Base-by-base conservation (phyloP, 2,329 filamentous ascomycete species). In the Aaosphaeria arxii region DNA sequence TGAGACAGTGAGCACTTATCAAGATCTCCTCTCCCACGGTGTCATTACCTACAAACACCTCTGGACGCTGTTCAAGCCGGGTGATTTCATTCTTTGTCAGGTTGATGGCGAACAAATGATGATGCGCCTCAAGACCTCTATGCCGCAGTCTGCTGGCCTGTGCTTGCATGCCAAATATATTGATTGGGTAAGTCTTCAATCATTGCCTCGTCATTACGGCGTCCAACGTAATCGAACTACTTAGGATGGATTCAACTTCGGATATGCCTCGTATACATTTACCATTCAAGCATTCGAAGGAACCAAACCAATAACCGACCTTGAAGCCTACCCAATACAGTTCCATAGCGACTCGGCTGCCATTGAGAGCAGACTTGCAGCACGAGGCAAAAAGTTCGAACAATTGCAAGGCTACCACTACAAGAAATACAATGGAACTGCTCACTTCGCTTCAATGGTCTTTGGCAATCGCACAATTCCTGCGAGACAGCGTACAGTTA, bases 61-160 rank as follows among this genome's bases (percentile, higher is more conserved):
- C 7, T 75, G 71, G 71, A 36, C 68, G 2, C 55, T 73, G 6
- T 72, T 71, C 54, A 54, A 67, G 29, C 70, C 70, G 9, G 51
- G 53, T 13, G 43, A 51, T 30, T 33, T 61, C 28, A 33, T 64
- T 5, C 29, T 51, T 6, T 52, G 50, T 32, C 48, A 61, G 61
- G 35, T 53, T n/a, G 61, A 71, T 35, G 59, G 56, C 9, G 51
- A 63, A 30, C 54, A 63, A 11, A 52, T 57, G 47, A 49, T 51
- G n/a, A 48, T 55, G 43, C 54, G 49, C 33, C 47, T 58, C 5
- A 47, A 53, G 35, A 49, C n/a, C 9, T 36, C 33, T 13, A 24
- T 24, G 17, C 17, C 17, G 3, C 17, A 46, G 38, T 33, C 40
- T 29, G 42, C 28, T 6, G 43, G 44, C 13, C 55, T 51, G 30